Evolutionary conservation across 2,329 filamentous ascomycete genomes (phyloP), one percentile per base, ranked within the genome.

Genomic region (Cordyceps cateniannulata): DNA sequence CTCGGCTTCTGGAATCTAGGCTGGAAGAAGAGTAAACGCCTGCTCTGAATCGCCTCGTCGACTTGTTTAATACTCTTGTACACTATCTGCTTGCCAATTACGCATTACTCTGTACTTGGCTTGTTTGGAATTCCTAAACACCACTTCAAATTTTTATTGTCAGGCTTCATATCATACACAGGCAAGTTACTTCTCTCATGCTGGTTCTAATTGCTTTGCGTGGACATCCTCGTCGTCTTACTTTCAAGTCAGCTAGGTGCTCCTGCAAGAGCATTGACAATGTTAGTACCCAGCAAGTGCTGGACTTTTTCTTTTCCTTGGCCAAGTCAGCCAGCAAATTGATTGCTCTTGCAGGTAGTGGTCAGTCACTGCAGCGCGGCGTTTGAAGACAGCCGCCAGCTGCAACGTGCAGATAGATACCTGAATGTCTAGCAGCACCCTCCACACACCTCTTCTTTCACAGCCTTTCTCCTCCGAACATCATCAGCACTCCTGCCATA

Each of bases 311-410:
- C 18, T 27, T 25, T 14, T 38, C 18, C 20, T 10, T 8, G 1
- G 3, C 25, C 14, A 35, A 10, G 8, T 20, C 22, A 20, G 20
- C 3, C 5, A 24, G 10, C 18, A 2, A 24, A 16, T n/a, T 42
- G 14, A 24, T 35, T 1, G 24, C 24, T 27, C n/a, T 22, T 29
- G 14, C n/a, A n/a, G n/a, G n/a, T 45, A 25, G 12, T 49, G 10
- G 48, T 60, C 38, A 20, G 44, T 57, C 5, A 40, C 54, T 57
- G 10, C 22, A 42, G 29, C 45, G 22, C 18, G n/a, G 24, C 32
- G 44, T 49, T 48, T 18, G 29, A 6, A 53, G 52, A 52, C 27
- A 25, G 38, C 40, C 35, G 57, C 57, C 59, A 55, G 52, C 53
- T 55, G 45, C 45, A 44, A 55, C 45, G n/a, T n/a, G n/a, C n/a